A percentile compares a stretch with the other conserved stretches of the same genome.
Evolutionary conservation across 148 eudicot species (phyloP).

Genomic region (Oxyria digyna): DNA sequence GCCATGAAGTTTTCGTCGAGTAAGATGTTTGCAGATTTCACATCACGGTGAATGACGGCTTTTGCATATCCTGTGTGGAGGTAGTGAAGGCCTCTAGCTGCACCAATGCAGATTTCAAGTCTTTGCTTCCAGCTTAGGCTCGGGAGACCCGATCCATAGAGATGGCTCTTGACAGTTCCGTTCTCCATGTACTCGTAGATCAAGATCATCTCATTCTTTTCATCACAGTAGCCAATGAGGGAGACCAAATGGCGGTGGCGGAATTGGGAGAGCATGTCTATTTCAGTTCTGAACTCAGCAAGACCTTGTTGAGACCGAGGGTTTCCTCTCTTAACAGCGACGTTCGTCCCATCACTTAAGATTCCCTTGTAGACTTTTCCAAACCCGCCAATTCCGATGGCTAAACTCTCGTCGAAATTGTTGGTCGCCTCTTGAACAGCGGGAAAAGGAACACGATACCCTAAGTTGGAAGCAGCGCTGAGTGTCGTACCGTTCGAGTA

Average conservation of each 20-base stretch:
- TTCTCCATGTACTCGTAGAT: conserved; percentile 14
- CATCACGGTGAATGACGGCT: conserved; percentile 13
- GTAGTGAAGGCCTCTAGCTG: conserved; percentile 14
- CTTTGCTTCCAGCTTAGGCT: conserved; percentile 13
- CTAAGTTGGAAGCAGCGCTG: conserved; percentile 8
- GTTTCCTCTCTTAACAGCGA: conserved; percentile 13
- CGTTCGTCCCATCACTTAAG: conserved; percentile 7
- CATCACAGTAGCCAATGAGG: conserved; percentile 11
- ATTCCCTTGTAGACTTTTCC: conserved; percentile 11
- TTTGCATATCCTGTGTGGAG: conserved; percentile 13
- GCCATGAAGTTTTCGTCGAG: conserved; percentile 12
- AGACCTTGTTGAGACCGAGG: conserved; percentile 10
- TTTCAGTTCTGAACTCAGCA: conserved; percentile 12
- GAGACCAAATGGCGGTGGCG: conserved; percentile 14
- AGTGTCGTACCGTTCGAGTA: conserved; percentile 9
- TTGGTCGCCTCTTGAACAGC: conserved; percentile 9
- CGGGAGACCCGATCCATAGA: conserved; percentile 11
- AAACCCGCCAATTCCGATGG: conserved; percentile 10
- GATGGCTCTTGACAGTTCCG: conserved; percentile 11
- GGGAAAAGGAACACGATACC: conserved; percentile 3
- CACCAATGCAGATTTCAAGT: conserved; percentile 14
- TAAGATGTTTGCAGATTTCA: conserved; percentile 13
- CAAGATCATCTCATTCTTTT: conserved; percentile 14
- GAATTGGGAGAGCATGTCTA: conserved; percentile 13
- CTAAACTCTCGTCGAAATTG: conserved; percentile 10